Evolutionary conservation across 768 basidiomycete species (phyloP).

Genomic region (Boletus vermiculosoides): DNA sequence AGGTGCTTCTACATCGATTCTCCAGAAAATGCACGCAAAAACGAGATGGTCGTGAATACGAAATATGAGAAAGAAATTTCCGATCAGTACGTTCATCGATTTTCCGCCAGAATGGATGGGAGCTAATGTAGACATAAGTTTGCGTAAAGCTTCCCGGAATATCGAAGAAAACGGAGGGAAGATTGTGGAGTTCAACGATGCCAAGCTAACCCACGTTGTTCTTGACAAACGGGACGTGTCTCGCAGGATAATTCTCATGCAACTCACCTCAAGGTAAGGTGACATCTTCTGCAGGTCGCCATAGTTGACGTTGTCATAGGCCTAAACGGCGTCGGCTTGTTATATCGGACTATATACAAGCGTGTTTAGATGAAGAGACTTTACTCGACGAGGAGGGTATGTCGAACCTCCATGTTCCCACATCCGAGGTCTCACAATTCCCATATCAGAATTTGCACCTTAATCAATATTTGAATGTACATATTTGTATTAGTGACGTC

Average conservation of each 20-base stretch:
- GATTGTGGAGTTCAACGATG: slow-evolving; percentile 64
- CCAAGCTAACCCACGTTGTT: slow-evolving; percentile 83
- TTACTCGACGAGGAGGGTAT: slow-evolving; percentile 80
- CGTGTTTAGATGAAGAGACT: slow-evolving; percentile 80
- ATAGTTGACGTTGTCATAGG: slow-evolving; percentile 39
- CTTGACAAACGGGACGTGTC: slow-evolving; percentile 80
- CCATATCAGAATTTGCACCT: slow-evolving; percentile 25
- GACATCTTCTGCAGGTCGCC: background rate
- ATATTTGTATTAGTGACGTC: background rate
- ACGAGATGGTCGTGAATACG: slow-evolving; percentile 58
- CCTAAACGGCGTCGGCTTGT: slow-evolving; percentile 80
- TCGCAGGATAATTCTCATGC: slow-evolving; percentile 68
- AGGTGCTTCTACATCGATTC: slow-evolving; percentile 92
- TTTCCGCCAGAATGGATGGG: background rate
- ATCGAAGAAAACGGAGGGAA: slow-evolving; percentile 73
- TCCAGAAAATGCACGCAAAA: slow-evolving; percentile 62
- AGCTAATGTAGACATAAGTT: slow-evolving; percentile 39
- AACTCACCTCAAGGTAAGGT: slow-evolving; percentile 67
- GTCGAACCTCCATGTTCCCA: background rate
- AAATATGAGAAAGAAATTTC: slow-evolving; percentile 53
- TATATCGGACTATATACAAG: slow-evolving; percentile 71
- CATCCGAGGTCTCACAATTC: slow-evolving; percentile 1
- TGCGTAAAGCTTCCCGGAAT: slow-evolving; percentile 46
- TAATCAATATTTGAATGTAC: slow-evolving; percentile 8
- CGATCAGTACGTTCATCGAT: slow-evolving; percentile 44